Percentiles rank a stretch among this genome's conserved stretches.
These are phyloP conservation scores for Neofusicoccum cordaticola DNA, from an alignment of 2,329 filamentous ascomycete genomes.

Conservation along the genomic window DNA sequence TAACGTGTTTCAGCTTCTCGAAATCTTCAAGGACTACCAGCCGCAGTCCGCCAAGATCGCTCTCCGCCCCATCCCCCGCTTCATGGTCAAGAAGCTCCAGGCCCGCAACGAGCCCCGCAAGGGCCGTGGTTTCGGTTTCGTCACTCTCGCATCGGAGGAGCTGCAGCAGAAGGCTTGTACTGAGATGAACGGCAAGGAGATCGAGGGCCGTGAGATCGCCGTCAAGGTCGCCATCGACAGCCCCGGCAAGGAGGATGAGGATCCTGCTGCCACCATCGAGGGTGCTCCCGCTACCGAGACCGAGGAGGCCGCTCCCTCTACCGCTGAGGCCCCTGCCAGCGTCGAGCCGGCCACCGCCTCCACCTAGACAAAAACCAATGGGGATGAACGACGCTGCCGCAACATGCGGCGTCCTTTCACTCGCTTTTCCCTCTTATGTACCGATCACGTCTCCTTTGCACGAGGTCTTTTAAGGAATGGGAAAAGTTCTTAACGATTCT, in stretches of 20 bases:
- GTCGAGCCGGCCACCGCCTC: conserved; percentile 18
- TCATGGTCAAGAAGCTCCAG: conserved; percentile 99
- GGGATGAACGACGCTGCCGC: not conserved
- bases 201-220: conserved; percentile 97
- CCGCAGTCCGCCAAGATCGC: conserved; percentile 97
- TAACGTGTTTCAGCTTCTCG: conserved; percentile 71
- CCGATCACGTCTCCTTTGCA: conserved; percentile 14
- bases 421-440: conserved; percentile 7
- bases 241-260: conserved; percentile 95
- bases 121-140: conserved; percentile 98
- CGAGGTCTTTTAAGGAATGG: conserved; percentile 17
- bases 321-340: conserved; percentile 18
- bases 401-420: conserved; percentile 8
- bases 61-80: conserved; percentile 94
- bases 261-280: conserved; percentile 49
- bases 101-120: conserved; percentile 97
- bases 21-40: conserved; percentile 90
- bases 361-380: not conserved
- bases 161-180: conserved; percentile 92
- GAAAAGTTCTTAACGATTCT: conserved; percentile 16
- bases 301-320: conserved; percentile 21
- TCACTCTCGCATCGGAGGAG: conserved; percentile 92
- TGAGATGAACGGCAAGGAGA: conserved; percentile 99
- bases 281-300: conserved; percentile 36
- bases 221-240: conserved; percentile 99